These are phyloP conservation scores for Zancudomyces culisetae DNA, from an alignment of 371 early-diverging fungal species.

Conservation along the genomic window DNA sequence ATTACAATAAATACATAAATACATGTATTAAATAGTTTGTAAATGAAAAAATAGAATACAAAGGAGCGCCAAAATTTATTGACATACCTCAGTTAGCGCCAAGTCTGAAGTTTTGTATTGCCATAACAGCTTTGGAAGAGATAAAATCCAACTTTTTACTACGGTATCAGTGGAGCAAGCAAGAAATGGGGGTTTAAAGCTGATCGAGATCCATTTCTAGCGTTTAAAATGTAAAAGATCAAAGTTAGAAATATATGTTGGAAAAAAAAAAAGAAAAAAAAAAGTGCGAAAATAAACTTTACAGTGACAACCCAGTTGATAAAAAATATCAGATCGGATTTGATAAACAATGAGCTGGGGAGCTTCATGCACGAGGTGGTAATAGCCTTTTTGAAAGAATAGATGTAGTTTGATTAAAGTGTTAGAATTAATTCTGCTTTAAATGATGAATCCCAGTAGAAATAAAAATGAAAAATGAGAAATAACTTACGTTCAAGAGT, in stretches of 20 bases:
- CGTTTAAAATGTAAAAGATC: not conserved
- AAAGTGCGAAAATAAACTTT: not conserved
- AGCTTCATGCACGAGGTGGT: no score
- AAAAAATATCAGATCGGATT: not conserved
- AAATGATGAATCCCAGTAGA: not conserved
- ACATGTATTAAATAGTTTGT: not conserved
- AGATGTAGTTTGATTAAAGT: no score
- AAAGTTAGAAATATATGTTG: not conserved
- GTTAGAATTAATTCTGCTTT: constrained; percentile 3
- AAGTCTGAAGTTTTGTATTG: constrained; percentile 16
- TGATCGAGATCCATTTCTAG: not conserved
- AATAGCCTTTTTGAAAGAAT: no score
- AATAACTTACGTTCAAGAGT: no score
- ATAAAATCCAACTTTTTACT: constrained; percentile 11
- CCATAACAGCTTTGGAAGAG: constrained; percentile 22
- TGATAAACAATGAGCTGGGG: no score
- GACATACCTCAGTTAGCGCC: constrained; percentile 6
- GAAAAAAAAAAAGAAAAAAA: not conserved
- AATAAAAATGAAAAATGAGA: not conserved
- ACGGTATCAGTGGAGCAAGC: no score
- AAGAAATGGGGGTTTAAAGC: not conserved
- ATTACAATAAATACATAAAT: not conserved
- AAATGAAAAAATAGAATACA: not conserved
- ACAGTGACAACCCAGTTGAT: not conserved
- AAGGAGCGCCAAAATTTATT: not conserved